Evolutionary conservation across 2,329 filamentous ascomycete genomes (phyloP), one percentile per base, ranked within the genome.

Genomic region (Aciculosporium take): DNA sequence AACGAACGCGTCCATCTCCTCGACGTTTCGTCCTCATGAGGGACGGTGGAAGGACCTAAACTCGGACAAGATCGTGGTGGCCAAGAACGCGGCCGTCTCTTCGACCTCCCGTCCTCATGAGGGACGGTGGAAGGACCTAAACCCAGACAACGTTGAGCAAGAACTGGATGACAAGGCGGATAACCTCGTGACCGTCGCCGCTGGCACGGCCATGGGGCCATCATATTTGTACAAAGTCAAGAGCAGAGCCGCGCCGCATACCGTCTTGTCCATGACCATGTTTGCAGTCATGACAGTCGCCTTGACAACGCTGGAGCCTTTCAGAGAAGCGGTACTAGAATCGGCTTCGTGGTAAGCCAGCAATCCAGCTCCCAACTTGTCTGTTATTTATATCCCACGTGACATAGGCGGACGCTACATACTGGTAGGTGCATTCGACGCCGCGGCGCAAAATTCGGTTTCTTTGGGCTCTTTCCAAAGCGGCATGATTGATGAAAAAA

Each of bases 131-230:
- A n/a, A n/a, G n/a, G n/a, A n/a, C n/a, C n/a, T n/a, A n/a, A n/a
- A n/a, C n/a, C n/a, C n/a, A n/a, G n/a, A n/a, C n/a, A n/a, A n/a
- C n/a, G n/a, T n/a, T n/a, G n/a, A 37, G 12, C 5, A 10, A 17
- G 13, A 35, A 31, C n/a, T n/a, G 31, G 24, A 25, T 9, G 10
- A 15, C 27, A 17, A 9, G 57, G 9, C 20, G 15, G 58, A 62
- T 40, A 53, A 46, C 10, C 40, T 64, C 0, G 43, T 53, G 2
- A 66, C 60, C 0, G 63, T 75, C 2, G 71, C 70, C 1, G 59
- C 66, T 0, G 73, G 72, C 28, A 62, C 72, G 28, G 62, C 73
- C 3, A 74, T 77, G 71, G 73, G 73, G 2, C 72, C 73, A 0
- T 65, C 72, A 0, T 71, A 73, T 45, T 59, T 76, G 12, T 74